Conservation (phyloP, 2,329 filamentous ascomycete species). For the Aspergillus clavatus region DNA sequence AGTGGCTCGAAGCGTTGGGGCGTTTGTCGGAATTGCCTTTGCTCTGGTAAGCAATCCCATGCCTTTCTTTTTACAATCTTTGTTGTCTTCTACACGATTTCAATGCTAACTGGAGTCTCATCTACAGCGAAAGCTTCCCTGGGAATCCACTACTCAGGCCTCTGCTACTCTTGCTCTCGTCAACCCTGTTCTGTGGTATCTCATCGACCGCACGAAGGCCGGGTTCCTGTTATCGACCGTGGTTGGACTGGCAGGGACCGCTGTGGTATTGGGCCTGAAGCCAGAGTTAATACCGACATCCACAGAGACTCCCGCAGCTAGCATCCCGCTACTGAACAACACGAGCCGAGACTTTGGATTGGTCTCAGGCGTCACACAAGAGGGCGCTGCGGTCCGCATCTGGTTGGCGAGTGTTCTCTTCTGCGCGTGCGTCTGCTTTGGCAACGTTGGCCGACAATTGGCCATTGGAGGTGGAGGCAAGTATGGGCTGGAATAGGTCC, state of each 20-base stretch:
- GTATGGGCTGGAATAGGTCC: neutral
- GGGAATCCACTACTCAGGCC: slow-evolving; percentile 91
- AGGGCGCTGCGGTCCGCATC: slow-evolving; percentile 61
- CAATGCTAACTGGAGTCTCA: slow-evolving; percentile 1
- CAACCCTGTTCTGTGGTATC: slow-evolving; percentile 92
- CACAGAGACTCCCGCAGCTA: slow-evolving; percentile 39
- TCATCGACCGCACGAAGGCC: slow-evolving; percentile 83
- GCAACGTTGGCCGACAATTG: slow-evolving; percentile 82
- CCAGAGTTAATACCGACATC: slow-evolving; percentile 73
- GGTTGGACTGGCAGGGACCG: slow-evolving; percentile 70
- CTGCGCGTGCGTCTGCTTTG: slow-evolving; percentile 92
- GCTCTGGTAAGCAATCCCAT: slow-evolving; percentile 64
- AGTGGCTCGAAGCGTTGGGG: slow-evolving; percentile 63
- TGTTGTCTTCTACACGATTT: neutral
- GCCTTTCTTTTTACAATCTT: slow-evolving; percentile 1
- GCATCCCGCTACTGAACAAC: slow-evolving; percentile 22
- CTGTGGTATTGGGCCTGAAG: slow-evolving; percentile 67
- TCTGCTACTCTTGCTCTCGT: slow-evolving; percentile 83
- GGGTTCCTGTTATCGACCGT: slow-evolving; percentile 74
- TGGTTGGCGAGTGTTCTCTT: slow-evolving; percentile 95
- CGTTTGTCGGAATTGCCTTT: slow-evolving; percentile 69
- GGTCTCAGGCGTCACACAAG: slow-evolving; percentile 38
- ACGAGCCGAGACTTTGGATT: slow-evolving; percentile 29
- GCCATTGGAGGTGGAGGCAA: slow-evolving; percentile 45
- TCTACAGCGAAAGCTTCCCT: slow-evolving; percentile 74